Evolutionary conservation across 2,329 filamentous ascomycete genomes (phyloP).

Genomic region (Verruconis gallopava): DNA sequence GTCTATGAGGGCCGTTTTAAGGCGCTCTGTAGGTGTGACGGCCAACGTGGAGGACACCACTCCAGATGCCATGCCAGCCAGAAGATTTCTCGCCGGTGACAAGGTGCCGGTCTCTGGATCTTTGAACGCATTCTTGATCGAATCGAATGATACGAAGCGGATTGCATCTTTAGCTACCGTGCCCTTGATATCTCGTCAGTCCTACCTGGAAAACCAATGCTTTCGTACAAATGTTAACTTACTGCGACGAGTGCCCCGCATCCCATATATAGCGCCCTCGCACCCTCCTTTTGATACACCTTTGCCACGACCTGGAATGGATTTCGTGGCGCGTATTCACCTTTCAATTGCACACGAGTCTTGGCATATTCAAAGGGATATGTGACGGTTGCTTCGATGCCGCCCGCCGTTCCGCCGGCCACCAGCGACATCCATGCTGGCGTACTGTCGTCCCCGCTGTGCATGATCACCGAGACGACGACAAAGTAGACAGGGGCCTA

Average conservation of each 20-base stretch:
- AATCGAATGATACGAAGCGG: slow-evolving; percentile 53
- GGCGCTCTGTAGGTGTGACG: slow-evolving; percentile 54
- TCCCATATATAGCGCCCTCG: slow-evolving; percentile 48
- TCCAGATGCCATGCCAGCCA: slow-evolving; percentile 52
- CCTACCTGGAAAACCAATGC: no score
- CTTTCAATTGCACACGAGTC: slow-evolving; percentile 46
- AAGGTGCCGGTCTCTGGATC: slow-evolving; percentile 43
- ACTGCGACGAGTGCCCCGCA: slow-evolving; percentile 45
- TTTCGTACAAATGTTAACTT: no score
- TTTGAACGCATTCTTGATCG: slow-evolving; percentile 46
- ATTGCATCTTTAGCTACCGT: slow-evolving; percentile 53
- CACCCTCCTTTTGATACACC: slow-evolving; percentile 43
- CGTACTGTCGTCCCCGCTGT: slow-evolving; percentile 20
- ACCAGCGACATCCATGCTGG: slow-evolving; percentile 25
- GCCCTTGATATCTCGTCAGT: slow-evolving; percentile 25
- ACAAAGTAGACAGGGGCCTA: no score
- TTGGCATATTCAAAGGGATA: slow-evolving; percentile 59
- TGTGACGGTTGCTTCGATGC: slow-evolving; percentile 26
- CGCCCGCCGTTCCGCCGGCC: slow-evolving; percentile 27
- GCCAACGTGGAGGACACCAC: slow-evolving; percentile 49
- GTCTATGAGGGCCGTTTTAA: slow-evolving; percentile 56
- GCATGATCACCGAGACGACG: neutral
- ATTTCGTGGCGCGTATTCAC: slow-evolving; percentile 34
- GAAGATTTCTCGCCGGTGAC: slow-evolving; percentile 42
- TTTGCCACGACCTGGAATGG: slow-evolving; percentile 44